phyloP scores from a whole-genome alignment of 2,329 filamentous ascomycete species.

The Ophiostoma fasciatum region DNA sequence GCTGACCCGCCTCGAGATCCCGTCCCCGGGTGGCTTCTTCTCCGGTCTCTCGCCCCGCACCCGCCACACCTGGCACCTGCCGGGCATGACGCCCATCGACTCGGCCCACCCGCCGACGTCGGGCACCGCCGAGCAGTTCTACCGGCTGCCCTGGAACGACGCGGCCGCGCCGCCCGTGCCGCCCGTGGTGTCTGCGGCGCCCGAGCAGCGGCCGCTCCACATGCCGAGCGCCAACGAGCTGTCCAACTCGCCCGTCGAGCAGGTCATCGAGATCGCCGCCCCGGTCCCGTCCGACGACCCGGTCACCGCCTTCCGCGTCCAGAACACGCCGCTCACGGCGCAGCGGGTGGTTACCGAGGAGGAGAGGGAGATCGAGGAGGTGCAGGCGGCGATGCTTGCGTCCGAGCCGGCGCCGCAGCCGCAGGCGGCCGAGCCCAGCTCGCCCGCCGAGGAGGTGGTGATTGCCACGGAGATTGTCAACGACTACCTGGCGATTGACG shows the following conservation, averaged over 20 bases:
- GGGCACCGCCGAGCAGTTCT: constrained; percentile 84
- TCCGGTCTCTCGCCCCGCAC: constrained; percentile 63
- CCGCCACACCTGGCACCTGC: constrained; percentile 67
- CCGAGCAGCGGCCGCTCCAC: constrained; percentile 20
- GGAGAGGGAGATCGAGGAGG: constrained; percentile 9
- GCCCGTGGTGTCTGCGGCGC: constrained; percentile 19
- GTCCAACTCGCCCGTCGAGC: constrained; percentile 43
- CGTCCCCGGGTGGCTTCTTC: constrained; percentile 86
- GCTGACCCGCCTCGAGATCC: constrained; percentile 71
- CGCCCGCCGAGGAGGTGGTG: constrained; percentile 40
- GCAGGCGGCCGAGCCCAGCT: constrained; percentile 18
- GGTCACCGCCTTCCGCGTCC: constrained; percentile 39
- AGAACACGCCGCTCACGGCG: constrained; percentile 23
- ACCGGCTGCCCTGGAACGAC: constrained; percentile 64
- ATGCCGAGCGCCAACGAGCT: constrained; percentile 22
- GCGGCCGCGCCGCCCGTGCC: constrained; percentile 21
- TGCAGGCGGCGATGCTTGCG: constrained; percentile 5
- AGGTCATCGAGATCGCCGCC: constrained; percentile 45
- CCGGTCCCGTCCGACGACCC: constrained; percentile 38
- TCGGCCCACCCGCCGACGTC: constrained; percentile 57
- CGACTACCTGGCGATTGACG: constrained; percentile 63
- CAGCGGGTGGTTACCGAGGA: constrained; percentile 13
- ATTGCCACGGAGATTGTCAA: constrained; percentile 49
- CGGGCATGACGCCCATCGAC: constrained; percentile 32
- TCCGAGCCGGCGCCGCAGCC: constrained; percentile 15